Base-by-base conservation (phyloP, 768 basidiomycete genomes). In the Exidia glandulosa region DNA sequence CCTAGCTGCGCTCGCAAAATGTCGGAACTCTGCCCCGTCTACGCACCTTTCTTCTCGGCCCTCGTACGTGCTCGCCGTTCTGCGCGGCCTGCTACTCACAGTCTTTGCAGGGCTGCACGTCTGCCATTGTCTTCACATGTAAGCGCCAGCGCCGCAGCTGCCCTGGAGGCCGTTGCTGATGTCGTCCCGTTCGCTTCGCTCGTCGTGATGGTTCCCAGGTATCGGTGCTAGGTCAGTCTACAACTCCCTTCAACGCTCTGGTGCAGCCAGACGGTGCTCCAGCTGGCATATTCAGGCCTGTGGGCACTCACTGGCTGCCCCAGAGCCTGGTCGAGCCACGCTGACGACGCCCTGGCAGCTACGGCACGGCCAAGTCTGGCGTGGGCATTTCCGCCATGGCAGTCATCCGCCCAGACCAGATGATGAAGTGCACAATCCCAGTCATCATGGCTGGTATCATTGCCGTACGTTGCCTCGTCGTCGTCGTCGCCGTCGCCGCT, bases 381-480 rank as follows among this genome's bases (percentile, higher is more conserved):
- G 96, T 93, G 65, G 92, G 93, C 68, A 92, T 96, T 66, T 88
- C 93, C 60, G 94, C 96, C 65, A 98, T 96, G 96, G 92, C 94
- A 59, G 91, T 95, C 66, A 85, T 96, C 61, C 86, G 94, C 63
- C 95, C 94, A 57, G 94, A 95, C 79, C 79, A 87, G 68, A 94
- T 97, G 90, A 95, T 98, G 90, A 93, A 87, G 80, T 94, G 89
- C 83, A 87, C 89, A 64, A 85, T 98, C 57, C 94, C 94, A 52
- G 94, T 97, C 72, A 88, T 99, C 75, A 97, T 98, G 95, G 95
- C 95, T 81, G 95, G 95, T 93, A 98, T 98, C 78, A 96, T 98
- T 77, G 95, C 90, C 72, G 95, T 98, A 66, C 65, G 92, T 85
- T 33, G 45, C 32, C 37, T n/a, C n/a, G n/a, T n/a, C 30, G 27